Base-by-base conservation (phyloP, 2,329 filamentous ascomycete genomes). In the Aspergillus awamori region DNA sequence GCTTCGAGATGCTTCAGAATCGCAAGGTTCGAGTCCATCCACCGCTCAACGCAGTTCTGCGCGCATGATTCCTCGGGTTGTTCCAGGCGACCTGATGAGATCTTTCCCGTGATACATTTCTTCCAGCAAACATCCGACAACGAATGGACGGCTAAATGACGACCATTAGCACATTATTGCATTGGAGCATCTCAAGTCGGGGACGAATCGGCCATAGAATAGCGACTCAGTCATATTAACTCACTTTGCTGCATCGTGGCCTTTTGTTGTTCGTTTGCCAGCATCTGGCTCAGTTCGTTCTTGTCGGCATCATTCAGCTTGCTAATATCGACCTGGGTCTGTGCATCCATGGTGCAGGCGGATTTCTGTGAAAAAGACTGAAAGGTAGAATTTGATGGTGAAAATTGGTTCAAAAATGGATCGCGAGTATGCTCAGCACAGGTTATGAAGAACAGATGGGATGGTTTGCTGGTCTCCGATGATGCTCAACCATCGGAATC, bases 41-140 rank as follows among this genome's bases (percentile, higher is more conserved):
- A 98, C 59, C 95, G 85, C 72, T 97, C 91, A 59, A 98, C 93
- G 74, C 95, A 99, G 82, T 97, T 97, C 76, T 88, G 83, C 76
- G 97, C 85, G 77, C 95, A 99, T 8, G 83, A 80, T 81, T 95
- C 89, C 81, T 99, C 95, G 63, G 79, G 82, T 71, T 84, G 86
- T 68, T 96, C 92, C 67, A 99, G 82, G 70, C 87, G 86, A 28
- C 87, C 86, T 63, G 83, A 85, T 68, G 88, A 88, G 75, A 97
- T 89, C 60, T 83, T 84, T 57, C 87, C 83, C 8, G 90, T 89
- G 63, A 97, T 83, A 83, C 95, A 99, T 82, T 97, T 98, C 75
- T 89, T 92, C 88, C 93, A 99, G 86, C 95, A 99, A 63, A 90
- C 86, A 71, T 95, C 90, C 47, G 87, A 87, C 38, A 90, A 80